Percentiles rank a stretch among this genome's conserved stretches.
These are phyloP conservation scores for Penicillium coprophilum DNA, from an alignment of 495 filamentous ascomycete genomes.

Conservation along the genomic window DNA sequence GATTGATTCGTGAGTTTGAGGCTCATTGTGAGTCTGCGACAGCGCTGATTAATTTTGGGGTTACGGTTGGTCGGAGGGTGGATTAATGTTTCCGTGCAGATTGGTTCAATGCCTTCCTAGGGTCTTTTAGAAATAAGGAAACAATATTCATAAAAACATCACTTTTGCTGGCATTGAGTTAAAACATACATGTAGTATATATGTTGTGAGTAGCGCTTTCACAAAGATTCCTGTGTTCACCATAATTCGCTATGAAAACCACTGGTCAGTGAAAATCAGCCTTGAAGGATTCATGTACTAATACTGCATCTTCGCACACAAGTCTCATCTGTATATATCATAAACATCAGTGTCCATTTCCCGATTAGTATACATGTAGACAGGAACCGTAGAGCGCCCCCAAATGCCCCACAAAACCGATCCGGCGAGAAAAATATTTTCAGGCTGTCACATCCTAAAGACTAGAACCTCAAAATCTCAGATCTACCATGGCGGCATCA, in stretches of 20 bases:
- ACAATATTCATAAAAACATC: no score
- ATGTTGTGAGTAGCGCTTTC: no score
- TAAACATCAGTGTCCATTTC: background rate
- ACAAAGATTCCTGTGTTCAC: no score
- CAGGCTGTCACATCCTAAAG: background rate
- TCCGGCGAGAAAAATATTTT: constrained; percentile 1
- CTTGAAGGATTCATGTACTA: no score
- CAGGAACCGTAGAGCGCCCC: background rate
- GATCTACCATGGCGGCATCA: background rate
- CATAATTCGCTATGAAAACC: no score
- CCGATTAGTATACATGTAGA: background rate
- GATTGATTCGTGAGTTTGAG: constrained; percentile 21
- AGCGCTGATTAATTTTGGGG: constrained; percentile 23
- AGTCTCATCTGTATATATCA: background rate
- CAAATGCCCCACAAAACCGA: background rate
- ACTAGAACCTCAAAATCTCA: background rate
- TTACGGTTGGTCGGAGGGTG: constrained; percentile 21
- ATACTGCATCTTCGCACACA: background rate
- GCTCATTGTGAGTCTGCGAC: constrained; percentile 14
- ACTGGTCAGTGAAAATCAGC: no score
- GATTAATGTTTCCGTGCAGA: background rate
- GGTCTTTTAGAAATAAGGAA: no score
- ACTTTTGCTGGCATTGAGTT: background rate
- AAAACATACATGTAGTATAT: no score
- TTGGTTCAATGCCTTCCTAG: no score